Percentiles rank a stretch among this genome's conserved stretches.
Evolutionary conservation across 2,329 filamentous ascomycete species (phyloP).

Genomic region (Eurotiales sp.): DNA sequence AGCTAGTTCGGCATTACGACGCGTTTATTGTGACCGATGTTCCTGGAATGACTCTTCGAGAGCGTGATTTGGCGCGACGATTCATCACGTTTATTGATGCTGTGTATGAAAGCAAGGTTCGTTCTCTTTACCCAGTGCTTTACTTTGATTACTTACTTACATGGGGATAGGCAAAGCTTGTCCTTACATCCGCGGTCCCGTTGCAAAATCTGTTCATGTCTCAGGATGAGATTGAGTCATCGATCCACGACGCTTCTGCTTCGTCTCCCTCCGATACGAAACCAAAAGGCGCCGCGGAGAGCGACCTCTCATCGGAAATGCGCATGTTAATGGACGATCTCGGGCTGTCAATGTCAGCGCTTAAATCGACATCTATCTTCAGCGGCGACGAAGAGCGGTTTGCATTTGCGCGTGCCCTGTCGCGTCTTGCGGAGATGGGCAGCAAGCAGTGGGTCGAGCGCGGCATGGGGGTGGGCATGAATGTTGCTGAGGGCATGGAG

Average conservation of each 20-base stretch:
- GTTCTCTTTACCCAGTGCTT: constrained; percentile 15
- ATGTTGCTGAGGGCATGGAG: constrained; percentile 39
- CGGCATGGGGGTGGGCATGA: constrained; percentile 53
- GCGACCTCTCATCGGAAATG: constrained; percentile 64
- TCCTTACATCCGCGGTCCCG: constrained; percentile 84
- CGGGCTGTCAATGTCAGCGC: constrained; percentile 74
- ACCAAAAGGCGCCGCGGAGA: constrained; percentile 38
- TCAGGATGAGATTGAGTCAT: constrained; percentile 62
- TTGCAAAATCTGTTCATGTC: constrained; percentile 83
- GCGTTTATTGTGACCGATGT: constrained; percentile 89
- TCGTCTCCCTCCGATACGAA: constrained; percentile 29
- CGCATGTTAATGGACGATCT: constrained; percentile 82
- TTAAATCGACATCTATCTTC: constrained; percentile 85
- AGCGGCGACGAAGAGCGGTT: constrained; percentile 94
- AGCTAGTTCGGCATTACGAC: constrained; percentile 84
- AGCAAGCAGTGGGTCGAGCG: constrained; percentile 92
- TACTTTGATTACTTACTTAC: not conserved
- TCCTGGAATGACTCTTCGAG: constrained; percentile 82
- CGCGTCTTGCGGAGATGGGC: constrained; percentile 84
- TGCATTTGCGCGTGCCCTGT: constrained; percentile 86
- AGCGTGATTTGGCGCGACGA: constrained; percentile 80
- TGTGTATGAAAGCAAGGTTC: constrained; percentile 71
- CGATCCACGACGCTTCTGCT: constrained; percentile 39
- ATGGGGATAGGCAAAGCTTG: constrained; percentile 75
- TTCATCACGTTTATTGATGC: constrained; percentile 99